Percentiles rank a stretch among this genome's conserved stretches.
Evolutionary conservation across 805 yeast species (phyloP).

Genomic region (Metschnikowia anglica): DNA sequence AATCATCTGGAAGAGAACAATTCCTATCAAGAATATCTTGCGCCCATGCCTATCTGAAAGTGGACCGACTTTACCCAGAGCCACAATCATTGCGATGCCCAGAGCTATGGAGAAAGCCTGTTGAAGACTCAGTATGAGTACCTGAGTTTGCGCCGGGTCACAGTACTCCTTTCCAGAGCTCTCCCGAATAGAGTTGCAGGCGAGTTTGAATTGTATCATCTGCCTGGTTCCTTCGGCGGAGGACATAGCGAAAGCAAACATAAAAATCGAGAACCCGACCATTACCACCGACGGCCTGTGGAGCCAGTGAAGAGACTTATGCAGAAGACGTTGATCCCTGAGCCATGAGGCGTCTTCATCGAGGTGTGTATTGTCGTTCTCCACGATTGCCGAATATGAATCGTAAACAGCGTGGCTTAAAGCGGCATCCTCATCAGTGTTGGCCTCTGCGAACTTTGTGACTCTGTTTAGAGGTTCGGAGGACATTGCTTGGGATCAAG

Average conservation of each 20-base stretch:
- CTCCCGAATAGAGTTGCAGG: slow-evolving; percentile 26
- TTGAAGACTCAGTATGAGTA: slow-evolving; percentile 48
- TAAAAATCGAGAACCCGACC: slow-evolving; percentile 43
- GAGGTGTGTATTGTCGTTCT: slow-evolving; percentile 32
- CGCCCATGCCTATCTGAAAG: slow-evolving; percentile 40
- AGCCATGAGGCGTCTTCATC: slow-evolving; percentile 48
- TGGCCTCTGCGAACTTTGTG: slow-evolving; percentile 11
- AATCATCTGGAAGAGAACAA: slow-evolving; percentile 21
- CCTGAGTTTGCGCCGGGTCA: slow-evolving; percentile 35
- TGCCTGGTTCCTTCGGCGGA: slow-evolving; percentile 43
- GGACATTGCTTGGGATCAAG: slow-evolving; percentile 1
- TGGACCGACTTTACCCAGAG: slow-evolving; percentile 53
- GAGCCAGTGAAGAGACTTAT: slow-evolving; percentile 50
- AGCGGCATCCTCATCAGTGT: slow-evolving; percentile 14
- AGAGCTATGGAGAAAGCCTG: slow-evolving; percentile 41
- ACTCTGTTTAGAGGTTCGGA: slow-evolving; percentile 5
- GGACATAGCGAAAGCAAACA: slow-evolving; percentile 43
- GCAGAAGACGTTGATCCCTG: slow-evolving; percentile 47
- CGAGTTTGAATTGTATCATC: slow-evolving; percentile 31
- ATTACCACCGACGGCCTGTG: slow-evolving; percentile 56
- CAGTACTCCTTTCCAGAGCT: slow-evolving; percentile 21
- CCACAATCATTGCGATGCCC: slow-evolving; percentile 48
- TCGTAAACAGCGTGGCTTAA: slow-evolving; percentile 35
- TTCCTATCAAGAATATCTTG: slow-evolving; percentile 26
- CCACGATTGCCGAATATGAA: slow-evolving; percentile 41